Conservation (phyloP, 2,329 filamentous ascomycete genomes). For the Aschersonia sp. region DNA sequence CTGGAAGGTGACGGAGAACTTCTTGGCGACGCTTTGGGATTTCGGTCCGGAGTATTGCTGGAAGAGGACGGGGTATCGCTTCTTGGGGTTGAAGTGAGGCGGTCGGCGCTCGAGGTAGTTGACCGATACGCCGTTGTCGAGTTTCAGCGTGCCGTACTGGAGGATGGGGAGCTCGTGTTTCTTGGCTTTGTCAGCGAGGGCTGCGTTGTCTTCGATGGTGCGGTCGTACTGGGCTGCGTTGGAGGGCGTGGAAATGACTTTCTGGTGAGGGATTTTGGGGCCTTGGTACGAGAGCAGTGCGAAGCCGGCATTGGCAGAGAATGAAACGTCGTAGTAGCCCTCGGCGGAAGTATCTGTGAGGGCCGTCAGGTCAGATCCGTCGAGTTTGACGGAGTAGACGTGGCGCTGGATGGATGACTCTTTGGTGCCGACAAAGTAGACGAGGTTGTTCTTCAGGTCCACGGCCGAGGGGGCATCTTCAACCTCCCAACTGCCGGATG, state of each 20-base stretch:
- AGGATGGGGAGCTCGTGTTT: slow-evolving; percentile 71
- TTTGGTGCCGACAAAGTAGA: slow-evolving; percentile 83
- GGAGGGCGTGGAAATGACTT: slow-evolving; percentile 70
- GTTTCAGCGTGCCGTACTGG: slow-evolving; percentile 70
- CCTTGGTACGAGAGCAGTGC: slow-evolving; percentile 74
- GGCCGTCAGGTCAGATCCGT: slow-evolving; percentile 58
- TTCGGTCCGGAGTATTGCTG: slow-evolving; percentile 87
- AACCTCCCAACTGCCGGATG: slow-evolving; percentile 85
- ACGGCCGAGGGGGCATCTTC: slow-evolving; percentile 72
- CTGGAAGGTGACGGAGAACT: slow-evolving; percentile 78
- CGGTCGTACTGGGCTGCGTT: slow-evolving; percentile 50
- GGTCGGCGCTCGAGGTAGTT: slow-evolving; percentile 74
- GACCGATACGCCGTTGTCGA: slow-evolving; percentile 57
- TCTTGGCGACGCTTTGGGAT: slow-evolving; percentile 76
- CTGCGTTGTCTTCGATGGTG: slow-evolving; percentile 63
- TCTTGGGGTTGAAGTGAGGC: slow-evolving; percentile 70
- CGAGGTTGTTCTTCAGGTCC: slow-evolving; percentile 70
- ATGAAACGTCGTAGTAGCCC: slow-evolving; percentile 70
- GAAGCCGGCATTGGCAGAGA: slow-evolving; percentile 71
- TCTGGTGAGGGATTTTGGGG: slow-evolving; percentile 80
- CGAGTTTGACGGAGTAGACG: slow-evolving; percentile 76
- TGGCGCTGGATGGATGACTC: slow-evolving; percentile 83
- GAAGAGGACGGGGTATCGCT: slow-evolving; percentile 89
- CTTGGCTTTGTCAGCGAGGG: slow-evolving; percentile 53
- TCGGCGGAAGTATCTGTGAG: slow-evolving; percentile 61